phyloP scores from a whole-genome alignment of 164 flowering plant genomes.

The Protea cynaroides region DNA sequence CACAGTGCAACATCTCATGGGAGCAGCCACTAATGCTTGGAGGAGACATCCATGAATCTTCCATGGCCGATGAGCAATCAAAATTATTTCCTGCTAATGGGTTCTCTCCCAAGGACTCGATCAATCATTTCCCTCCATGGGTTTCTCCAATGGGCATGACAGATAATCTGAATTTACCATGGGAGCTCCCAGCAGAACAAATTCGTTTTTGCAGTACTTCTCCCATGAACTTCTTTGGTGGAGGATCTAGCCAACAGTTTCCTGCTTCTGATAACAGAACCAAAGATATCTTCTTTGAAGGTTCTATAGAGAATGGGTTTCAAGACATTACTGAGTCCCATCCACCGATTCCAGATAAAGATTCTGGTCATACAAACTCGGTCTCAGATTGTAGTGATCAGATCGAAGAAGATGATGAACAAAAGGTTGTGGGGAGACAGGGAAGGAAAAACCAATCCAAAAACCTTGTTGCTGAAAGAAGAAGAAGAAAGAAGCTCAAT shows the following conservation, averaged over 20 bases:
- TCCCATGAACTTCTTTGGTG: conserved; percentile 29
- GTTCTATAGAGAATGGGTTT: conserved; percentile 19
- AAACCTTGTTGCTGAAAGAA: conserved; percentile 88
- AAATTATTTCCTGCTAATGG: conserved; percentile 10
- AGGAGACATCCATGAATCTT: no score
- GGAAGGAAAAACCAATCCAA: conserved; percentile 65
- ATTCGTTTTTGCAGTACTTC: conserved; percentile 24
- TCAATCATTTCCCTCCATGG: conserved; percentile 19
- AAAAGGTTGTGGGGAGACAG: no score
- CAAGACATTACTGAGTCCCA: conserved; percentile 17
- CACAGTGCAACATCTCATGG: conserved; percentile 35
- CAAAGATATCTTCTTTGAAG: conserved; percentile 25
- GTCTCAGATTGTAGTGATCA: conserved; percentile 72
- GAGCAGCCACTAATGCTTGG: conserved; percentile 15
- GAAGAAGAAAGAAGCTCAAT: conserved; percentile 89
- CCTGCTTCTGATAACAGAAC: conserved; percentile 18
- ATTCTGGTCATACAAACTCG: conserved; percentile 42
- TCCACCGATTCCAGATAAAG: conserved; percentile 29
- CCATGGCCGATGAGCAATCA: conserved; percentile 2
- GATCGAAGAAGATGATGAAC: conserved; percentile 69
- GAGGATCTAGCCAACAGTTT: conserved; percentile 15
- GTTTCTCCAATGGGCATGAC: conserved; percentile 15
- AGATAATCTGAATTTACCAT: conserved; percentile 26
- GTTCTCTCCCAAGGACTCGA: conserved; percentile 10
- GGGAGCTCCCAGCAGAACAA: conserved; percentile 32